Base-by-base conservation (phyloP, 805 yeast genomes). In the Danielia reshetovae region DNA sequence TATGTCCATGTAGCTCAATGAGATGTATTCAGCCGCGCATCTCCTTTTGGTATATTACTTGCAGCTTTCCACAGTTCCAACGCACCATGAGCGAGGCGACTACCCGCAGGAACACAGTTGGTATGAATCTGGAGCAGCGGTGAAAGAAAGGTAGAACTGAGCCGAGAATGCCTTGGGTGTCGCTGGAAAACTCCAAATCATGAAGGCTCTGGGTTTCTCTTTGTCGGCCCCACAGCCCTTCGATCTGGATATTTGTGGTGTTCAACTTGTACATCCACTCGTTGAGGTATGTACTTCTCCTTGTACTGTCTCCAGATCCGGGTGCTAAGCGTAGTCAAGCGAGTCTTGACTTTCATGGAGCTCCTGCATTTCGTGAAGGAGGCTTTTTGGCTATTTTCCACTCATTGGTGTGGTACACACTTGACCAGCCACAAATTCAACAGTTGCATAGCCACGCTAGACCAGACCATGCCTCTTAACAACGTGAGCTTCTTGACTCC, bases 191-290 rank as follows among this genome's bases (percentile, higher is more conserved):
- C n/a, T n/a, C n/a, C n/a, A n/a, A n/a, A n/a, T n/a, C n/a, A n/a
- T n/a, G n/a, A n/a, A n/a, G n/a, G n/a, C n/a, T n/a, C n/a, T n/a
- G n/a, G n/a, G n/a, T n/a, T n/a, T n/a, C n/a, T n/a, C n/a, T n/a
- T n/a, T n/a, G n/a, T n/a, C n/a, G n/a, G n/a, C n/a, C n/a, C n/a
- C 74, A 73, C 33, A 72, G 85, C 10, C 85, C 87, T 4, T 88
- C 88, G 23, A 81, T 81, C 54, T 81, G 88, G 88, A 77, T 81
- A 49, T 81, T 81, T 59, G 86, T 81, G 29, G 85, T 77, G 17
- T 81, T 81, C 74, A 81, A 81, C 66, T 80, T 86, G n/a, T 75
- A 81, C 54, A 81, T 81, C 52, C 88, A 81, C 63, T 65, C 83
- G 17, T 69, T 81, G 54, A 81, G 81, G 88, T 81, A 81, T 66